Percentiles rank a stretch among this genome's conserved stretches.
Evolutionary conservation across 2,329 filamentous ascomycete genomes (phyloP).

Genomic region (Venturia oleaginea): DNA sequence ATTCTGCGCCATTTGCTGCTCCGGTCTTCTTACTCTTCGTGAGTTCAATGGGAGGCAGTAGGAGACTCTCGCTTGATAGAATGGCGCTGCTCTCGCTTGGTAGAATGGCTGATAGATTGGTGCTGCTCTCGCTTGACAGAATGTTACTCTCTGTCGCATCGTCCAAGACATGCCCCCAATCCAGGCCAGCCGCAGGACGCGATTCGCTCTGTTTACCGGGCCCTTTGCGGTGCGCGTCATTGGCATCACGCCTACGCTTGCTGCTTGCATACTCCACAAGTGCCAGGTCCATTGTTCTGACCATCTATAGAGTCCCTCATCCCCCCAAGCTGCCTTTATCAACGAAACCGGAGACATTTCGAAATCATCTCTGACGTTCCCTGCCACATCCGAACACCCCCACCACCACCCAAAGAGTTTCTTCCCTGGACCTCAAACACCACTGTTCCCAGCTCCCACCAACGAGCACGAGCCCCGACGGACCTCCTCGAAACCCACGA

Average conservation of each 20-base stretch:
- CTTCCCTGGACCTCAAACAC: neutral
- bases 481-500: conserved; percentile 1
- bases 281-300: neutral
- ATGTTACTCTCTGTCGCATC: too few relatives aligned
- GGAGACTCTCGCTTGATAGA: neutral
- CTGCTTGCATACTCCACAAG: neutral
- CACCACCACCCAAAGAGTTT: neutral
- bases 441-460: neutral
- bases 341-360: conserved; percentile 2
- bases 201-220: neutral
- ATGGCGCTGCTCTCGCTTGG: neutral
- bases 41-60: too few relatives aligned
- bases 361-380: neutral
- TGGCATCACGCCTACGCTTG: neutral
- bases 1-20: neutral
- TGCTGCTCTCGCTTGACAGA: neutral
- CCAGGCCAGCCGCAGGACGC: neutral
- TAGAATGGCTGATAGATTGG: neutral
- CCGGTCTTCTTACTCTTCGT: neutral
- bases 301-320: neutral
- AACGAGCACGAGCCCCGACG: neutral
- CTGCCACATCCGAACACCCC: neutral
- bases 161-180: neutral
- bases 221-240: neutral
- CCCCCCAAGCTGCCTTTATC: neutral